phyloP scores from a whole-genome alignment of 768 basidiomycete genomes.

The Guyanaporus albipodus region DNA sequence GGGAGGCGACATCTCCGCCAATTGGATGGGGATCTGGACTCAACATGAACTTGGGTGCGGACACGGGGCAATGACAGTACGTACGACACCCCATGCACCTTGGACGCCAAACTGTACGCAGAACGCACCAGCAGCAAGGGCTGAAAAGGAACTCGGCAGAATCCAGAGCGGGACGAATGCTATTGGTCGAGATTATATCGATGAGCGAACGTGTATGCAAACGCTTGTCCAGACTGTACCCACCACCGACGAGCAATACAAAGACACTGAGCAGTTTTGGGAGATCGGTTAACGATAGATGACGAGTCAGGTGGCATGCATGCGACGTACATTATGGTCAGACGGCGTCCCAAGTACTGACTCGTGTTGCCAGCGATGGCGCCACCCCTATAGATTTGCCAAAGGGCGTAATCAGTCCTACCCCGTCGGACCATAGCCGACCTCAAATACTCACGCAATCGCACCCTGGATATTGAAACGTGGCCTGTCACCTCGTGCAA shows the following conservation, averaged over 20 bases:
- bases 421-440: conserved; percentile 5
- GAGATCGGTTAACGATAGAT: background rate
- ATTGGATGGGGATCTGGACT: conserved; percentile 62
- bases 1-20: conserved; percentile 82
- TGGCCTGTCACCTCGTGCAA: background rate
- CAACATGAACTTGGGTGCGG: background rate
- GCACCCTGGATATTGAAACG: conserved; percentile 34
- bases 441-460: conserved; percentile 33
- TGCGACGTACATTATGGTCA: conserved; percentile 57
- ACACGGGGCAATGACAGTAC: conserved; percentile 19
- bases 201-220: background rate
- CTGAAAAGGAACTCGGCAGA: conserved; percentile 62
- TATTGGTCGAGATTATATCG: conserved; percentile 2
- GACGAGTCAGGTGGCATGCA: background rate
- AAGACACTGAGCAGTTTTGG: conserved; percentile 15
- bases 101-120: conserved; percentile 86
- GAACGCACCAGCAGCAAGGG: conserved; percentile 80
- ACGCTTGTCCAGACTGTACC: background rate
- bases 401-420: background rate
- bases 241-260: conserved; percentile 26
- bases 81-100: conserved; percentile 84
- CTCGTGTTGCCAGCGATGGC: conserved; percentile 65
- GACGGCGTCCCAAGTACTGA: conserved; percentile 78
- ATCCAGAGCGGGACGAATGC: conserved; percentile 81
- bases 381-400: conserved; percentile 48